phyloP scores from a whole-genome alignment of 2,329 filamentous ascomycete species.

The Fusarium bactridioides region DNA sequence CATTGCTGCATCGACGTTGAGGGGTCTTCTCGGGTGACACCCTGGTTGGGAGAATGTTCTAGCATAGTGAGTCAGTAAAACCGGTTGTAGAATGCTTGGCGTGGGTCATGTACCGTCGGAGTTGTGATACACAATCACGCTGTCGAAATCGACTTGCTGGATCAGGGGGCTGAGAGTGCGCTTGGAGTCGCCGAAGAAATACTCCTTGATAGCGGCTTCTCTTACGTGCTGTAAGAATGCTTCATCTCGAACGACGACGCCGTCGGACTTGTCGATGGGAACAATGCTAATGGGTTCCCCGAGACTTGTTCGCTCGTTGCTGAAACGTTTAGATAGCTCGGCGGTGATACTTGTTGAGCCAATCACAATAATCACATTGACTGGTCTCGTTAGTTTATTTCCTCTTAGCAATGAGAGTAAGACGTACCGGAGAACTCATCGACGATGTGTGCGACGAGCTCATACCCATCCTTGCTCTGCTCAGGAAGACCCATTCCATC shows the following conservation, averaged over 20 bases:
- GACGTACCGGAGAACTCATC: slow-evolving; percentile 60
- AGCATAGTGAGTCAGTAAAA: slow-evolving; percentile 18
- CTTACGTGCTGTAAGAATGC: slow-evolving; percentile 76
- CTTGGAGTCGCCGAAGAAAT: slow-evolving; percentile 88
- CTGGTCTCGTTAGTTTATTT: slow-evolving; percentile 58
- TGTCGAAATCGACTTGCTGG: slow-evolving; percentile 80
- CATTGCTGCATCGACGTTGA: slow-evolving; percentile 78
- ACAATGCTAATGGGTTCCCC: slow-evolving; percentile 79
- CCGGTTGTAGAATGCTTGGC: neutral
- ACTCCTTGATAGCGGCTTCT: slow-evolving; percentile 83
- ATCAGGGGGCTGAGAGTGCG: slow-evolving; percentile 86
- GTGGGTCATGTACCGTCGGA: slow-evolving; percentile 61
- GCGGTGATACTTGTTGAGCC: slow-evolving; percentile 80
- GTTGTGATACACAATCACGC: slow-evolving; percentile 76
- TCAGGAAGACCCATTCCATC: slow-evolving; percentile 80
- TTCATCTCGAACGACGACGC: slow-evolving; percentile 79
- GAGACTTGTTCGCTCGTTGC: slow-evolving; percentile 59
- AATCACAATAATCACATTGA: slow-evolving; percentile 83
- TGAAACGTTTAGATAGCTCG: slow-evolving; percentile 76
- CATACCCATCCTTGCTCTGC: slow-evolving; percentile 72
- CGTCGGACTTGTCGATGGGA: slow-evolving; percentile 83
- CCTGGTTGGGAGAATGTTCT: slow-evolving; percentile 45
- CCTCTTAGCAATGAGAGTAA: neutral
- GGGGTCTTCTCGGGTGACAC: slow-evolving; percentile 71
- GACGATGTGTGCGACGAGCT: slow-evolving; percentile 80